Base-by-base conservation (phyloP, 2,329 filamentous ascomycete genomes). In the Paracoccidioides lutzii region DNA sequence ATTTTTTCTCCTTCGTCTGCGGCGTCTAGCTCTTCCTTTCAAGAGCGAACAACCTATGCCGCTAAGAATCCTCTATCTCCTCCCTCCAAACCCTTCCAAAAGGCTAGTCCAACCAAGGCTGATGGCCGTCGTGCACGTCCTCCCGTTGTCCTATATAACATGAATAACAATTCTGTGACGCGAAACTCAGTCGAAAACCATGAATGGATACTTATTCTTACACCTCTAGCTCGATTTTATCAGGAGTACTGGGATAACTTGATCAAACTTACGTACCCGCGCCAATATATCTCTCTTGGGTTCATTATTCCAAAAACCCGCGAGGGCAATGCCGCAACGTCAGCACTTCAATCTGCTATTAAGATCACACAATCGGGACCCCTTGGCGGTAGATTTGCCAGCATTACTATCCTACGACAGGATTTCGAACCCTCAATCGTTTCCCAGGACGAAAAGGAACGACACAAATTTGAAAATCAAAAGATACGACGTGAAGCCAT, bases 271-370 rank as follows among this genome's bases (percentile, higher is more conserved):
- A 80, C 74, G 65, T 98, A 97, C 69, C 93, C 93, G 3, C 93
- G 96, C 73, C 87, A 95, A 58, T 81, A 97, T 60, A 94, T 98
- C 67, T 94, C 89, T 0, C 78, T 98, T 33, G 93, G 89, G 42
- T 98, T 97, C 75, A 97, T 98, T 67, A 84, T 95, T 33, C 93
- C 93, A 53, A 95, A 94, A 75, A 95, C 84, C 50, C 87, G 86
- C 67, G 90, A 96, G 63, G 93, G 93, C 57, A 95, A 97, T 70
- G 78, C 83, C 33, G 93, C 93, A 2, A 93, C 90, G 14, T 75
- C 83, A 5, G 84, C 86, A 42, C 76, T 98, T 54, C 90, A 98
- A 73, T 84, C 85, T 56, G 85, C 89, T 62, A 88, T 98, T 61
- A 78, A 85, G 53, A 87, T 87, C 70, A 94, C 89, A 0, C 93